These are phyloP conservation scores for Aethionema arabicum DNA, from an alignment of 345 rosid species.

Conservation along the genomic window DNA sequence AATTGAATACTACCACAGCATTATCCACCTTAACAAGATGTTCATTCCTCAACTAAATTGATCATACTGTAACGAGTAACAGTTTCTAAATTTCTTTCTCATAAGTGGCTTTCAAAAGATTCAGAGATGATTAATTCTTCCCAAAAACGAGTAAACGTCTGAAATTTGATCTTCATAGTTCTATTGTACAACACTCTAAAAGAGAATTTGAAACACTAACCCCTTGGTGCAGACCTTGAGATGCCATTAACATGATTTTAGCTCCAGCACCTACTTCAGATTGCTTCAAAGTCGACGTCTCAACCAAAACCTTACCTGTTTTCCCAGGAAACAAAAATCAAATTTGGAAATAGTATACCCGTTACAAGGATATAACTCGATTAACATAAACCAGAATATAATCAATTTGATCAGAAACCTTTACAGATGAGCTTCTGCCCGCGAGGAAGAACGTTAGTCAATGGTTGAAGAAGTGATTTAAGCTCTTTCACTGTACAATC, in stretches of 20 bases:
- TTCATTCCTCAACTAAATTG: slow-evolving; percentile 5
- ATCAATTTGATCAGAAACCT: slow-evolving; percentile 41
- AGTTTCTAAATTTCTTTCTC: not conserved
- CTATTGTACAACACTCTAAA: not conserved
- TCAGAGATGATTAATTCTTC: too few relatives aligned
- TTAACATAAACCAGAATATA: not conserved
- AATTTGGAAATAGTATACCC: slow-evolving; percentile 13
- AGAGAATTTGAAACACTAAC: slow-evolving; percentile 32
- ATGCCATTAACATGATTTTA: slow-evolving; percentile 83
- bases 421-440: slow-evolving; percentile 91
- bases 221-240: slow-evolving; percentile 97
- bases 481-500: slow-evolving; percentile 57
- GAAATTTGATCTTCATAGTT: not conserved
- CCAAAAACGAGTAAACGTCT: not conserved
- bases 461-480: slow-evolving; percentile 71
- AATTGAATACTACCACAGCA: slow-evolving; percentile 3
- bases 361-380: not conserved
- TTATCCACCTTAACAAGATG: not conserved
- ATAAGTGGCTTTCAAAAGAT: not conserved
- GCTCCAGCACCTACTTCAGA: slow-evolving; percentile 66
- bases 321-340: slow-evolving; percentile 3
- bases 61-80: slow-evolving; percentile 8
- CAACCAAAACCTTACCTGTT: slow-evolving; percentile 71
- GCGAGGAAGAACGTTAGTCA: slow-evolving; percentile 91
- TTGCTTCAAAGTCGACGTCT: slow-evolving; percentile 60